phyloP scores from a whole-genome alignment of 495 filamentous ascomycete genomes.

The Penicillium coffeae region DNA sequence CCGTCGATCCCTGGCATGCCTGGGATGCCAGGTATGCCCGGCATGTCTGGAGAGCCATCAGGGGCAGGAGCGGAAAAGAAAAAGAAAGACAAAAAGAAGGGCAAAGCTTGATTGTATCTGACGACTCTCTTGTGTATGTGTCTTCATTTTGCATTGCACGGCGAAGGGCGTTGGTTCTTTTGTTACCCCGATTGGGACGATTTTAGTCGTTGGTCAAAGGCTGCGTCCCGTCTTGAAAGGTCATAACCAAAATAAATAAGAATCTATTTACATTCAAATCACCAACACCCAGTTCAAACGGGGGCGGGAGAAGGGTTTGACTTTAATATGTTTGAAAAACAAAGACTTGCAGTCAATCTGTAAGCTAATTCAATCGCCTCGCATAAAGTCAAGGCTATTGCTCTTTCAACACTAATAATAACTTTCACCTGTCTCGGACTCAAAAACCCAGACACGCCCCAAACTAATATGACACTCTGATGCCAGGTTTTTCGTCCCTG shows the following conservation, averaged over 20 bases:
- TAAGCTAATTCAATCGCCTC: no score
- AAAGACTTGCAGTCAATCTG: no score
- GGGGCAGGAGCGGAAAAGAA: conserved; percentile 43
- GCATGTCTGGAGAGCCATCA: conserved; percentile 28
- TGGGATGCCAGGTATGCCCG: conserved; percentile 30
- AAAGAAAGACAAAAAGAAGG: conserved; percentile 52
- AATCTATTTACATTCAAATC: background rate
- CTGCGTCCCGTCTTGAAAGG: background rate
- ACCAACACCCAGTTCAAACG: no score
- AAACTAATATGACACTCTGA: no score
- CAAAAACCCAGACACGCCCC: no score
- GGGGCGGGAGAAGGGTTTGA: no score
- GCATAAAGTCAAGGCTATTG: no score
- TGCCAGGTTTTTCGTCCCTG: no score
- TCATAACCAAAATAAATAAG: background rate
- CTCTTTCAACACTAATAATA: no score
- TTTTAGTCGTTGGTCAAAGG: background rate
- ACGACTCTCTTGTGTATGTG: conserved; percentile 3
- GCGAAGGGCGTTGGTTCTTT: conserved; percentile 32
- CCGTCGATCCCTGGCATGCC: conserved; percentile 43
- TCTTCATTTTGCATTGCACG: conserved; percentile 34
- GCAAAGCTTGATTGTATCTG: conserved; percentile 30
- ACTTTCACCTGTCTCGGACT: no score
- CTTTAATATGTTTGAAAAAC: no score
- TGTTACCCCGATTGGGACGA: background rate